These are phyloP conservation scores for Amanita rubescens DNA, from an alignment of 768 basidiomycete species.

Conservation along the genomic window DNA sequence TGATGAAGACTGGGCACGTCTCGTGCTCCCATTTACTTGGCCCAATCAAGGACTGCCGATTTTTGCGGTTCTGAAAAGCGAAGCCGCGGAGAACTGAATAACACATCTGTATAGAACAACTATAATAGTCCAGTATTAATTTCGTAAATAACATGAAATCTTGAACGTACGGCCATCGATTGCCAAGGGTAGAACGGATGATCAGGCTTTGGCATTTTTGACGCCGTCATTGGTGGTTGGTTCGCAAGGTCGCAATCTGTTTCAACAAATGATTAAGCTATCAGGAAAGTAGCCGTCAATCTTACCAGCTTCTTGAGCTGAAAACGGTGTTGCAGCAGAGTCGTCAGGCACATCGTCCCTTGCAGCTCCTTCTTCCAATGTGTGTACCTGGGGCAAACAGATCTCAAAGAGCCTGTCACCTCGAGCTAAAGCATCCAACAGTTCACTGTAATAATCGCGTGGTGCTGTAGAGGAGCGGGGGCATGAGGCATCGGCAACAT, in stretches of 20 bases:
- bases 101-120: slow-evolving; percentile 2
- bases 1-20: background rate
- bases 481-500: too few relatives aligned
- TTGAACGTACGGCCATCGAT: slow-evolving; percentile 1
- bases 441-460: background rate
- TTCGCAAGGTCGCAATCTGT: too few relatives aligned
- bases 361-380: too few relatives aligned
- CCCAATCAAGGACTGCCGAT: slow-evolving; percentile 3
- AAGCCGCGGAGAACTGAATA: slow-evolving; percentile 2
- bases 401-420: background rate
- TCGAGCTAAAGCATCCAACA: background rate
- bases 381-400: background rate
- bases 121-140: too few relatives aligned
- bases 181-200: slow-evolving; percentile 1
- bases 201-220: background rate
- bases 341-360: too few relatives aligned
- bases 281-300: too few relatives aligned
- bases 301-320: too few relatives aligned
- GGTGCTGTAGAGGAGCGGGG: too few relatives aligned
- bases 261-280: too few relatives aligned
- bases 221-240: too few relatives aligned
- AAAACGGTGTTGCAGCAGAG: too few relatives aligned
- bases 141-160: too few relatives aligned
- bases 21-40: background rate
- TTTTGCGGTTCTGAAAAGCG: slow-evolving; percentile 4